Conservation (phyloP, 441 rosid species). For the Populus hybrid region DNA sequence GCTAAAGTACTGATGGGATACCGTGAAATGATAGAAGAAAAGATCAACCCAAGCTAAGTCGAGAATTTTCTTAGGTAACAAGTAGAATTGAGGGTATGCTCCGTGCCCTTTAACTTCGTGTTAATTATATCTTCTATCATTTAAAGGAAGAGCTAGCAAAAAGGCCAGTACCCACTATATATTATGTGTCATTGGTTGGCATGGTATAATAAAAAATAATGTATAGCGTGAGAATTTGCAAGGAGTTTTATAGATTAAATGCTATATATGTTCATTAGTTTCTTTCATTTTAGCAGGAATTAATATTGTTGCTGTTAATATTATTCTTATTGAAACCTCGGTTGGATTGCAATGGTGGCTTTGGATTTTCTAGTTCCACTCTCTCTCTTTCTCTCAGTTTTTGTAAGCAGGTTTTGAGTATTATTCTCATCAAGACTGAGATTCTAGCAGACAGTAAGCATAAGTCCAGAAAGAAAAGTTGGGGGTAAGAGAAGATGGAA, state of each 20-base stretch:
- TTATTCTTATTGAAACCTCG: not conserved
- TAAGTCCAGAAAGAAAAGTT: conserved; percentile 12
- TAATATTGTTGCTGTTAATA: not conserved
- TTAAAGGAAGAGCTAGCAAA: not conserved
- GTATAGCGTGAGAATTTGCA: conserved; percentile 28
- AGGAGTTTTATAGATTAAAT: conserved; percentile 22
- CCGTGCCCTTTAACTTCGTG: conserved; percentile 8
- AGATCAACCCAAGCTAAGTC: conserved; percentile 21
- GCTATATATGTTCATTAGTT: conserved; percentile 10
- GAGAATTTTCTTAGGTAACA: conserved; percentile 12
- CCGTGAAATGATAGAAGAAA: conserved; percentile 14
- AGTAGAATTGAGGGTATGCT: conserved; percentile 7
- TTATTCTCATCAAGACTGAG: conserved; percentile 10
- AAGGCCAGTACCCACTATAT: not conserved
- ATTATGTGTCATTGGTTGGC: conserved; percentile 19
- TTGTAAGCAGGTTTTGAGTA: conserved; percentile 17
- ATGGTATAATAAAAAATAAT: conserved; percentile 17
- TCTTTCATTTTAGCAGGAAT: not conserved
- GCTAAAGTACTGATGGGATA: conserved; percentile 12
- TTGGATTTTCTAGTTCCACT: conserved; percentile 1
- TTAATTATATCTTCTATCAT: conserved; percentile 9
- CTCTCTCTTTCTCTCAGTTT: not conserved
- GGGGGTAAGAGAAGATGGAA: conserved; percentile 7
- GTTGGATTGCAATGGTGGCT: not conserved
- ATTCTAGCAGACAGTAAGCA: conserved; percentile 11